Evolutionary conservation across 345 rosid species (phyloP).

Genomic region (Ricinus communis): DNA sequence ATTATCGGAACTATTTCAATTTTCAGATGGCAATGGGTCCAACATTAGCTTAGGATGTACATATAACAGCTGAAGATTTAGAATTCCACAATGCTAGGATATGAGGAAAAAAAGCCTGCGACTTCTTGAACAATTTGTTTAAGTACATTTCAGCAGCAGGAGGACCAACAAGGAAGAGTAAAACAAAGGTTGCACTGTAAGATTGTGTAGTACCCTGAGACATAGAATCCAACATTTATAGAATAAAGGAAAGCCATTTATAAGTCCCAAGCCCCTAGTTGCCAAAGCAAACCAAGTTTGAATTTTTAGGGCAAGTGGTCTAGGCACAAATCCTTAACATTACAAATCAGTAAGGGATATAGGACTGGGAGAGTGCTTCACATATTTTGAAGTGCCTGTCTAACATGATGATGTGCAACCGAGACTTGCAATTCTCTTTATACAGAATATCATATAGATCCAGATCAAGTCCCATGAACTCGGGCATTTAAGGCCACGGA

Average conservation of each 20-base stretch:
- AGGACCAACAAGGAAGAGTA: neutral
- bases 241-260: neutral
- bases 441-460: neutral
- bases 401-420: conserved; percentile 1
- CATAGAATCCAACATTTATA: neutral
- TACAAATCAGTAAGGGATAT: neutral
- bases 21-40: neutral
- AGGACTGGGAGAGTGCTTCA: neutral
- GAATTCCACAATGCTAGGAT: neutral
- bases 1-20: neutral
- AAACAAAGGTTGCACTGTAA: neutral
- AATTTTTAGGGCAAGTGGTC: neutral
- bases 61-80: neutral
- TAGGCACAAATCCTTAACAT: too few species aligned
- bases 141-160: neutral
- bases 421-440: neutral
- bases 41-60: neutral
- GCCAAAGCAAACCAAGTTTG: neutral
- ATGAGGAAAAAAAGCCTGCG: neutral
- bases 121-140: neutral
- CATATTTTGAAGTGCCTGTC: neutral
- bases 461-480: neutral
- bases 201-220: neutral
- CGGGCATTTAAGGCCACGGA: neutral
- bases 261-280: neutral